Base-by-base conservation (phyloP, 164 flowering plant genomes). In the Aristolochia californica region DNA sequence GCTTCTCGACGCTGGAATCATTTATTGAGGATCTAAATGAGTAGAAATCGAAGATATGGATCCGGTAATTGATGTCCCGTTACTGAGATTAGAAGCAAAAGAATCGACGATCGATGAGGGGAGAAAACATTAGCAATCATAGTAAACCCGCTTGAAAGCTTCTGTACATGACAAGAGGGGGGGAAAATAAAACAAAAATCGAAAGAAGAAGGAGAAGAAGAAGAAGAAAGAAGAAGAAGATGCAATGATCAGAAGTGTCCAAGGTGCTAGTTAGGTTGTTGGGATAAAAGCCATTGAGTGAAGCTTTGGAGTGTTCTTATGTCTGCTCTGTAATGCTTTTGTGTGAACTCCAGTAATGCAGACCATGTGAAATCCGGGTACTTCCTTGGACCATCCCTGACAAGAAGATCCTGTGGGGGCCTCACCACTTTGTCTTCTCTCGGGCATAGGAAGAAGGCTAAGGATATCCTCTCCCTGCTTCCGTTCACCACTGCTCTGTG, bases 301-400 rank as follows among this genome's bases (percentile, higher is more conserved):
- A 85, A 85, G 68, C 38, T 50, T 34, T 76, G 70, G 55, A 85
- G 80, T 11, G 93, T 85, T 30, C 66, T 56, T 5, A 51, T 69
- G 62, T 85, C 88, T 26, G 87, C 76, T 57, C 87, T 69, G 63
- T 81, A 75, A 59, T 85, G 84, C 11, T 70, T 75, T 60, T 83
- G 88, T 5, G 93, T 85, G 72, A 81, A 85, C 20, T 74, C 75
- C 21, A 78, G 59, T 61, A 85, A 55, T 20, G 61, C 62, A 11
- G 82, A 66, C 93, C 93, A 85, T 53, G 82, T 78, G 72, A 85
- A 85, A 53, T 85, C 87, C 11, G 94, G 89, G 74, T 80, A 85
- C 62, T 30, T 57, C 65, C 86, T 78, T 60, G 79, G 65, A 28
- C 64, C 61, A 22, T 71, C 66, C 49, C 57, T 61, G 59, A 56